Percentiles rank a stretch among this genome's conserved stretches.
These are phyloP conservation scores for Apophysomyces ossiformis DNA, from an alignment of 371 early-diverging fungal species.

Conservation along the genomic window DNA sequence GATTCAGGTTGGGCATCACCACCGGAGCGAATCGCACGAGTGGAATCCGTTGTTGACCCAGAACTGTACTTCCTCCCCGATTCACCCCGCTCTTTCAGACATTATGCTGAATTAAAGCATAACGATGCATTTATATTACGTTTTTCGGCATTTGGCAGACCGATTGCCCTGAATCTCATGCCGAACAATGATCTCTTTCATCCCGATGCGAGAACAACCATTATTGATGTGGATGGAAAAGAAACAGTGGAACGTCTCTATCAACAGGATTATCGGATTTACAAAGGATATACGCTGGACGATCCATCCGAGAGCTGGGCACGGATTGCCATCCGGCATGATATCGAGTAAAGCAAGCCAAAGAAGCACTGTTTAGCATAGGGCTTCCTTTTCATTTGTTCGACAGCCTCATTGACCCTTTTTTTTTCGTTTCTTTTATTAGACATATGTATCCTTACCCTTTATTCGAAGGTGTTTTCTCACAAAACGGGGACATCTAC, in stretches of 20 bases:
- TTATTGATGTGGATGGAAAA: conserved; percentile 18
- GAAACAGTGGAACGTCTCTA: conserved; percentile 16
- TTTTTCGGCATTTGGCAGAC: conserved; percentile 66
- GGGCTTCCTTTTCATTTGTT: too few species aligned
- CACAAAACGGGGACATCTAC: conserved; percentile 56
- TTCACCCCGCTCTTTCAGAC: conserved; percentile 1
- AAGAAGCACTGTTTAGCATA: neutral
- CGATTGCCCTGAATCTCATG: conserved; percentile 70
- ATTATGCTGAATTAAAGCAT: conserved; percentile 17
- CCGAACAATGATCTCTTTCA: conserved; percentile 80
- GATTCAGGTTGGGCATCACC: conserved; percentile 4
- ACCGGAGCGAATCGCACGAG: conserved; percentile 16
- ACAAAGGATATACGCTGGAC: conserved; percentile 59
- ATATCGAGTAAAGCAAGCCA: conserved; percentile 29
- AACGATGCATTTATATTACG: conserved; percentile 60
- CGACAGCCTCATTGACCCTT: neutral
- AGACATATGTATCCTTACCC: conserved; percentile 31
- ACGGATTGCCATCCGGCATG: conserved; percentile 60
- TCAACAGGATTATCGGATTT: conserved; percentile 56
- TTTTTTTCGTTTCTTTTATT: neutral
- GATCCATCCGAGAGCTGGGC: conserved; percentile 55
- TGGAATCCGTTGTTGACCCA: conserved; percentile 15
- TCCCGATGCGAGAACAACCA: conserved; percentile 52
- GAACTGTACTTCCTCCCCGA: conserved; percentile 9
- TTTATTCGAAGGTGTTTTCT: conserved; percentile 70